phyloP scores from a whole-genome alignment of 495 filamentous ascomycete species.

The Aspergillus diversus region DNA sequence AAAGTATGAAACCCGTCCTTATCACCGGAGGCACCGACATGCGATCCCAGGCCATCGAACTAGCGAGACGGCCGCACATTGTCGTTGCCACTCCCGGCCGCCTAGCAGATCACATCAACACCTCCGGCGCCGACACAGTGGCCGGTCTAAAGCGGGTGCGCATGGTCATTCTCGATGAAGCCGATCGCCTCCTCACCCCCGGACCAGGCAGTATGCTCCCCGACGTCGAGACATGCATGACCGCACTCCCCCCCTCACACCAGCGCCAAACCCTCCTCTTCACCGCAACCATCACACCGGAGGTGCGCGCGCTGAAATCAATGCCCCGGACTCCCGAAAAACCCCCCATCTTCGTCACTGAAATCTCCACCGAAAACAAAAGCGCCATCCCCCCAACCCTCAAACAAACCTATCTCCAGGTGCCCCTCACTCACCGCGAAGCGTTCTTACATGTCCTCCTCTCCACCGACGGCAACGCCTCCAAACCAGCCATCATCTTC shows the following conservation, averaged over 20 bases:
- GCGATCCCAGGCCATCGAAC: conserved; percentile 82
- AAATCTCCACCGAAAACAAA: conserved; percentile 73
- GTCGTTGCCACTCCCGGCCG: conserved; percentile 94
- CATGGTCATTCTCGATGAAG: conserved; percentile 94
- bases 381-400: conserved; percentile 77
- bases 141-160: conserved; percentile 73
- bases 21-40: conserved; percentile 93
- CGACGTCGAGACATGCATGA: conserved; percentile 87
- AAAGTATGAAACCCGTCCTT: conserved; percentile 81
- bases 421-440: conserved; percentile 88
- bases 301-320: conserved; percentile 81
- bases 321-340: conserved; percentile 67
- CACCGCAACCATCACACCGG: conserved; percentile 93
- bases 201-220: conserved; percentile 85
- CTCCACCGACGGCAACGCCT: conserved; percentile 72
- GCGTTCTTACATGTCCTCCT: conserved; percentile 92
- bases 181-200: conserved; percentile 82
- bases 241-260: conserved; percentile 68
- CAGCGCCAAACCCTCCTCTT: conserved; percentile 92
- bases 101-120: conserved; percentile 89
- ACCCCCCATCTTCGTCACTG: conserved; percentile 82
- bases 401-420: conserved; percentile 80
- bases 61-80: conserved; percentile 81
- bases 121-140: conserved; percentile 87
- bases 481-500: conserved; percentile 86